Percentiles rank a stretch among this genome's conserved stretches.
Conservation (phyloP, 2,329 filamentous ascomycete genomes). For the Ophiosphaerella narmari region DNA sequence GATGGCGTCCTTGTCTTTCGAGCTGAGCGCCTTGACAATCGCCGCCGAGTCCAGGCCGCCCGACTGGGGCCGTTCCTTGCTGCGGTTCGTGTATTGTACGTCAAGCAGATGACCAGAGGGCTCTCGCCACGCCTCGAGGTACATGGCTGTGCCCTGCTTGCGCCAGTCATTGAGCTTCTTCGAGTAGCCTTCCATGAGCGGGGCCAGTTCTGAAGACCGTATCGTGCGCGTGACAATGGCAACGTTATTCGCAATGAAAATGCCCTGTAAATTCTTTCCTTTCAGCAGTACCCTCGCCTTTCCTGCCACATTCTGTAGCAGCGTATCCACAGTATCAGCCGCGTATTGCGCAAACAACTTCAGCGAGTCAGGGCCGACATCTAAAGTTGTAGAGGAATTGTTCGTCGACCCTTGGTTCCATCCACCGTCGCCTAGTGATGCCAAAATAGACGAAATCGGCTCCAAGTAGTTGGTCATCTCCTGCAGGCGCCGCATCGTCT, state of each 20-base stretch:
- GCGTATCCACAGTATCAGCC: constrained; percentile 81
- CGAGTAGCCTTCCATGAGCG: constrained; percentile 66
- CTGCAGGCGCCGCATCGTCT: constrained; percentile 85
- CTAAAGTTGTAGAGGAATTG: constrained; percentile 69
- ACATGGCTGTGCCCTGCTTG: constrained; percentile 81
- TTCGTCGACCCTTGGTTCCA: constrained; percentile 66
- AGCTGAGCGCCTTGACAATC: constrained; percentile 80
- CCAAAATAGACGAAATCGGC: constrained; percentile 86
- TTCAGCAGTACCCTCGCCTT: constrained; percentile 76
- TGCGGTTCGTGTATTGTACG: constrained; percentile 84
- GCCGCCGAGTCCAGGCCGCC: constrained; percentile 75
- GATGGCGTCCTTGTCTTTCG: constrained; percentile 93
- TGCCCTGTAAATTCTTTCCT: constrained; percentile 74
- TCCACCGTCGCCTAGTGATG: constrained; percentile 89
- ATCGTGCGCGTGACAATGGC: constrained; percentile 85
- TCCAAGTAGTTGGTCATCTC: constrained; percentile 85
- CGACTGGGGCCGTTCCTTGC: constrained; percentile 65
- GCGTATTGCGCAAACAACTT: constrained; percentile 91
- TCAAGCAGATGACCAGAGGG: constrained; percentile 82
- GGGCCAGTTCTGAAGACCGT: constrained; percentile 74
- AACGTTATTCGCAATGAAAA: constrained; percentile 89
- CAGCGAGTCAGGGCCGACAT: constrained; percentile 85
- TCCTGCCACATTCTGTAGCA: constrained; percentile 75
- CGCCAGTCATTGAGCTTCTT: constrained; percentile 81
- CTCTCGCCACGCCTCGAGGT: constrained; percentile 87